Percentiles rank a stretch among this genome's conserved stretches.
Evolutionary conservation across 2,329 filamentous ascomycete genomes (phyloP).

Genomic region (Cladorrhinum sp.): DNA sequence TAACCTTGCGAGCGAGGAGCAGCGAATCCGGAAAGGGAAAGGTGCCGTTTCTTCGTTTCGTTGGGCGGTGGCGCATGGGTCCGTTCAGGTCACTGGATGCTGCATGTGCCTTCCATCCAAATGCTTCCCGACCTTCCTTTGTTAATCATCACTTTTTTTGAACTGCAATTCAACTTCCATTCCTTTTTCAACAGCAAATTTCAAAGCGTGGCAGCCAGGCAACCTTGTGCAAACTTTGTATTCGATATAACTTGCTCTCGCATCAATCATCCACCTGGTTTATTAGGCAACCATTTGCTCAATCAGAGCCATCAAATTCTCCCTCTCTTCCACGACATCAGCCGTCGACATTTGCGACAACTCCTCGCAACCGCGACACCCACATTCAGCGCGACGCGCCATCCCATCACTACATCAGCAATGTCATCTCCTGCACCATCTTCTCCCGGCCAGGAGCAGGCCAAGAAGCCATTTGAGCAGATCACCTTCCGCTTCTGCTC

Average conservation of each 20-base stretch:
- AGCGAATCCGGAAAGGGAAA: conserved; percentile 3
- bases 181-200: not conserved
- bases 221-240: not conserved
- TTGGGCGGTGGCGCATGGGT: not conserved
- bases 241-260: not conserved
- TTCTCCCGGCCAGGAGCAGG: conserved; percentile 31
- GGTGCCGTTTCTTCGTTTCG: not conserved
- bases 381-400: not conserved
- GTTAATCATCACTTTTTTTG: not conserved
- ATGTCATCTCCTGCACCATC: conserved; percentile 60
- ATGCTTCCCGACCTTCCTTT: not conserved
- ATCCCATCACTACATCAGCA: conserved; percentile 2
- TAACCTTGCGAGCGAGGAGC: not conserved
- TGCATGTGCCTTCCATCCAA: not conserved
- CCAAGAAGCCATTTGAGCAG: conserved; percentile 63
- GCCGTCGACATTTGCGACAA: not conserved
- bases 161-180: not conserved
- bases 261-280: not conserved
- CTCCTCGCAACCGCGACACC: not conserved
- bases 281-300: not conserved
- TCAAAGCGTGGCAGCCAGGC: not conserved
- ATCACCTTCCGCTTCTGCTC: conserved; percentile 98
- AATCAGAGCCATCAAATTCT: not conserved
- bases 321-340: not conserved
- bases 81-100: not conserved